Percentiles rank a stretch among this genome's conserved stretches.
These are phyloP conservation scores for Monilinia aucupariae DNA, from an alignment of 2,329 filamentous ascomycete genomes.

Conservation along the genomic window DNA sequence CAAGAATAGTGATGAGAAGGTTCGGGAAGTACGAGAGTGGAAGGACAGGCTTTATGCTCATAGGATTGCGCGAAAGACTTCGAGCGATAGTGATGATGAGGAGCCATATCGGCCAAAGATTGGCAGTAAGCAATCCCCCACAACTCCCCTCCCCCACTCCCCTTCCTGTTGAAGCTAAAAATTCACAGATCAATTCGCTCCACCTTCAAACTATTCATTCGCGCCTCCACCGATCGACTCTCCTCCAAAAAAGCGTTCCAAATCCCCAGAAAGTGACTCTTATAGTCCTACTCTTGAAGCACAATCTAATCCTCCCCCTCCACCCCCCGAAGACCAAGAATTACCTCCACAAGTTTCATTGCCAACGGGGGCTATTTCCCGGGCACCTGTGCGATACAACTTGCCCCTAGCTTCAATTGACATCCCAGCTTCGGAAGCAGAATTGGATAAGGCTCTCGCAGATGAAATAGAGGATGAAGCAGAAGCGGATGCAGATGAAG, in stretches of 20 bases:
- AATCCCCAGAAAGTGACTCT: slow-evolving; percentile 26
- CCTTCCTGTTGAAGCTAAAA: slow-evolving; percentile 19
- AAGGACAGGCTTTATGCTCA: slow-evolving; percentile 74
- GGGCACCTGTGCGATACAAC: slow-evolving; percentile 71
- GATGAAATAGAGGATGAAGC: slow-evolving; percentile 38
- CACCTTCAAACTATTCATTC: slow-evolving; percentile 51
- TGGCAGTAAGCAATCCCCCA: slow-evolving; percentile 40
- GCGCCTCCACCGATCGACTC: slow-evolving; percentile 47
- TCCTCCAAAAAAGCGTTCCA: slow-evolving; percentile 41
- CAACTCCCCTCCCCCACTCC: no score
- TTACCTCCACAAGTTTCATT: slow-evolving; percentile 31
- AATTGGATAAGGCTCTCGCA: slow-evolving; percentile 43
- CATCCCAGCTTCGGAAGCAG: slow-evolving; percentile 47
- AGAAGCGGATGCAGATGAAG: slow-evolving; percentile 32
- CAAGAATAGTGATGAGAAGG: slow-evolving; percentile 74
- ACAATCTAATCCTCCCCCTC: slow-evolving; percentile 28
- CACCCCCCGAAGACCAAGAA: slow-evolving; percentile 29
- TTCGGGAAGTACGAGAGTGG: slow-evolving; percentile 77
- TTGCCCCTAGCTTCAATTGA: slow-evolving; percentile 47
- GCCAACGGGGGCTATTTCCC: slow-evolving; percentile 60
- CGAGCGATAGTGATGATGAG: slow-evolving; percentile 42
- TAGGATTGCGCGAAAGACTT: slow-evolving; percentile 45
- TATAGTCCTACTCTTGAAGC: slow-evolving; percentile 21
- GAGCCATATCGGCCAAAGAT: slow-evolving; percentile 40
- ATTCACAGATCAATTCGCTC: slow-evolving; percentile 52